phyloP scores from a whole-genome alignment of 352 stramenopile species.

The Phytophthora lateralis region DNA sequence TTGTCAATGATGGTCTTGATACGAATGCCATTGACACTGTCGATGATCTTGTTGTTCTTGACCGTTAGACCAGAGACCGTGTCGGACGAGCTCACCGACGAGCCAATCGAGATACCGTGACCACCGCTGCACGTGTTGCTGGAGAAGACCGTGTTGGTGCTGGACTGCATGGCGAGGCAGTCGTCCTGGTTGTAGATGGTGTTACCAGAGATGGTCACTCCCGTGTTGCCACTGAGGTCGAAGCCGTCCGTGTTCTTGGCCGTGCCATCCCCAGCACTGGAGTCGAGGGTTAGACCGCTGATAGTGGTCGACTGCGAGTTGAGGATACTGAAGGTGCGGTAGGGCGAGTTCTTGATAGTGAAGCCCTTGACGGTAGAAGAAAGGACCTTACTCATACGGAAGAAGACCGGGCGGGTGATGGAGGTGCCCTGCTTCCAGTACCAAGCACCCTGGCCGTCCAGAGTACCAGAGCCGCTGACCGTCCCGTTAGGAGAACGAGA shows the following conservation, averaged over 20 bases:
- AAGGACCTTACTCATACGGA: conserved; percentile 35
- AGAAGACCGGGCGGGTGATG: conserved; percentile 41
- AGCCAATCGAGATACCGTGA: conserved; percentile 28
- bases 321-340: conserved; percentile 38
- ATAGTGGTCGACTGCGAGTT: conserved; percentile 24
- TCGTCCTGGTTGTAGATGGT: conserved; percentile 32
- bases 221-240: conserved; percentile 25
- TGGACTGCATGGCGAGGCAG: not conserved
- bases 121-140: conserved; percentile 18
- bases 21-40: conserved; percentile 6
- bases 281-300: conserved; percentile 23
- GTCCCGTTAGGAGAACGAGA: conserved; percentile 31
- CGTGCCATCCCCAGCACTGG: conserved; percentile 12
- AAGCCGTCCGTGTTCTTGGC: conserved; percentile 8
- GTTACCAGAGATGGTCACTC: conserved; percentile 23
- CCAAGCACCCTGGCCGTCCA: conserved; percentile 43
- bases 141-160: conserved; percentile 18
- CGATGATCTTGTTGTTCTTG: conserved; percentile 34
- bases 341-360: conserved; percentile 29
- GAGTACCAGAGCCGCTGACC: conserved; percentile 32
- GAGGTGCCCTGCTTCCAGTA: conserved; percentile 19
- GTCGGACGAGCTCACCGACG: conserved; percentile 19
- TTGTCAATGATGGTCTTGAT: not conserved
- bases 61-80: conserved; percentile 21
- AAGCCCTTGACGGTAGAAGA: conserved; percentile 32